Evolutionary conservation across 2,329 filamentous ascomycete genomes (phyloP), one percentile per base, ranked within the genome.

Genomic region (Fusarium pseudocircinatum): DNA sequence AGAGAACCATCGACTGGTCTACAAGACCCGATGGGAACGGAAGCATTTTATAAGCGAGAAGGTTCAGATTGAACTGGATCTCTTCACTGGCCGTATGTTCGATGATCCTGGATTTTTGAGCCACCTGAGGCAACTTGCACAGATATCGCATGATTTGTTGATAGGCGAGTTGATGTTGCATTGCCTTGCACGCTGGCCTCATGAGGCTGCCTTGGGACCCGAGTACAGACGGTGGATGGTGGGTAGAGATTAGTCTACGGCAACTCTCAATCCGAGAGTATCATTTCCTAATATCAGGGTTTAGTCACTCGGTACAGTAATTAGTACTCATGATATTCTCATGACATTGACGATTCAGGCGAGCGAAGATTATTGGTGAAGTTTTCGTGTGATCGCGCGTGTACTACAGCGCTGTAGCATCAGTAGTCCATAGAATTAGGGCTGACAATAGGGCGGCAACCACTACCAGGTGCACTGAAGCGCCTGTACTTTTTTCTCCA

Each of bases 201-300:
- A 14, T 13, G 40, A 49, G n/a, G 16, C 26, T 36, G 49, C 47
- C 8, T 20, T 50, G 47, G 22, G 30, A 20, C 22, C n/a, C 12
- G 30, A 16, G 13, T 24, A 50, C 16, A 50, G 47, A 18, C 47
- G 30, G 7, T 10, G 22, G 8, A 50, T 24, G 30, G 16, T 34
- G 22, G 30, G 22, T 7, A 20, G 22, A 20, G 30, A 20, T 4
- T 50, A 34, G 30, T 18, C 47, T 18, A 50, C 30, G 15, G 14
- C 11, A 2, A 14, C 12, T 20, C 22, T 24, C 8, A 34, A 24
- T 24, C 11, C 5, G 15, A 34, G 8, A 34, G 22, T 10, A 34
- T 50, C 8, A 5, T 14, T 50, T 20, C 2, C 22, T 10, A 14
- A 34, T 20, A 6, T 0, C 4, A 24, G 11, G 12, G 6, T 2